Percentiles rank a stretch among this genome's conserved stretches.
phyloP scores from a whole-genome alignment of 805 yeast genomes.

The Candida palmyrensis region DNA sequence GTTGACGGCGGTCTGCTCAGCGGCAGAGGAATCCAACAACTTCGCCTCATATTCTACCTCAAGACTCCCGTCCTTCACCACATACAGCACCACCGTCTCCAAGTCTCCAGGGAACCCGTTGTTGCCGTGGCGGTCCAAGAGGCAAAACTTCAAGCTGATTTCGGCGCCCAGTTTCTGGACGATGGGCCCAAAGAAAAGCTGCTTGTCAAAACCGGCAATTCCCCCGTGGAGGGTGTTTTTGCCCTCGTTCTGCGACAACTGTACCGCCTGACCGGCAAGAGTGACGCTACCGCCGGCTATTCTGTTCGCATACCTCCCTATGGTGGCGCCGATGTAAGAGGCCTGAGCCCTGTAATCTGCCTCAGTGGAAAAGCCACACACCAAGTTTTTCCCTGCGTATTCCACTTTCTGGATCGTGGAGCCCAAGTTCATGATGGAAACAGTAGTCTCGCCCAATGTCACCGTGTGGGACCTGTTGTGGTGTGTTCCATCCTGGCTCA shows the following conservation, averaged over 20 bases:
- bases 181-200: conserved; percentile 50
- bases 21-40: conserved; percentile 12
- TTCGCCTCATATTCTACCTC: conserved; percentile 45
- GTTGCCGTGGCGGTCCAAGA: conserved; percentile 41
- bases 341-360: conserved; percentile 21
- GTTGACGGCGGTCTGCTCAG: conserved; percentile 42
- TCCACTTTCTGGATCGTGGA: conserved; percentile 43
- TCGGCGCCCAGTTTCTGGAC: conserved; percentile 28
- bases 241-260: conserved; percentile 29
- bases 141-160: conserved; percentile 31
- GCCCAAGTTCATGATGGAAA: conserved; percentile 45
- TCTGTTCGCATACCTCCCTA: conserved; percentile 64
- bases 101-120: conserved; percentile 62
- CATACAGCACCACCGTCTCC: conserved; percentile 41
- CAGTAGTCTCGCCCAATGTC: conserved; percentile 26
- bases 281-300: conserved; percentile 40
- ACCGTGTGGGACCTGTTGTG: conserved; percentile 33
- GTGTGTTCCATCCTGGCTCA: conserved; percentile 14
- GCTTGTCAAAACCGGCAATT: conserved; percentile 44
- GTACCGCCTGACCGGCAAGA: conserved; percentile 35
- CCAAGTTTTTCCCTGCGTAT: conserved; percentile 35
- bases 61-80: conserved; percentile 24
- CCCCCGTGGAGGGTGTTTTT: conserved; percentile 52
- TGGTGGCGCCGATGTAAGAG: conserved; percentile 57
- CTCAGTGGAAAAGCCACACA: conserved; percentile 33